Evolutionary conservation across 768 basidiomycete species (phyloP), one percentile per base, ranked within the genome.

Genomic region (Neoboletus subvelutipes): DNA sequence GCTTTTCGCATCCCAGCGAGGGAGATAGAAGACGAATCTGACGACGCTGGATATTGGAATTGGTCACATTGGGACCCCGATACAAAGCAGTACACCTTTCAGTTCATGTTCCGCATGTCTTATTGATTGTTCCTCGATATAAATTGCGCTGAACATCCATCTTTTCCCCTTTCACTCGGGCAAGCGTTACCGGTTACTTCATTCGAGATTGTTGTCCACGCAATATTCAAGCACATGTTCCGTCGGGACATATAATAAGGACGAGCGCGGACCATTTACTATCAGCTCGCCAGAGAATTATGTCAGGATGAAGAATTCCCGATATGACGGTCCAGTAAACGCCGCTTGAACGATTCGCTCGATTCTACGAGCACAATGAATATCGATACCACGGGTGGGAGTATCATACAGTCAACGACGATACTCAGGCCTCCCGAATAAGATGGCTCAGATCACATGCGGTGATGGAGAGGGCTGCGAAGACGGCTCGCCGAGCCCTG

Each of bases 61-160:
- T 99, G 97, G 97, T 95, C 95, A 40, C 92, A 98, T 68, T 98
- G 96, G 97, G 97, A 98, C 71, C 86, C 91, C n/a, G 96, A 99
- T 71, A 96, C 94, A 50, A 98, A 98, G 75, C 94, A 97, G 74
- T 96, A 94, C 73, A 92, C 88, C 71, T 95, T 96, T 80, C 95
- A 97, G 75, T 96, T 98, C 78, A 90, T 98, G 86, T 98, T 94
- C 78, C 83, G 87, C 64, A 75, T 87, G 60, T 64, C 68, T 31
- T 72, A 70, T 50, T 73, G 62, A 72, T 64, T n/a, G 50, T 55
- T 51, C 52, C 63, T 55, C 43, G 10, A 45, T 55, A 11, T 60
- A 47, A 51, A 49, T 34, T 54, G 37, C 45, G 56, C 47, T 53
- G 47, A 52, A 45, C 40, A n/a, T 42, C n/a, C 42, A 31, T 50